Conservation (phyloP, 371 early-diverging fungal species). For the Lichtheimia corymbifera region DNA sequence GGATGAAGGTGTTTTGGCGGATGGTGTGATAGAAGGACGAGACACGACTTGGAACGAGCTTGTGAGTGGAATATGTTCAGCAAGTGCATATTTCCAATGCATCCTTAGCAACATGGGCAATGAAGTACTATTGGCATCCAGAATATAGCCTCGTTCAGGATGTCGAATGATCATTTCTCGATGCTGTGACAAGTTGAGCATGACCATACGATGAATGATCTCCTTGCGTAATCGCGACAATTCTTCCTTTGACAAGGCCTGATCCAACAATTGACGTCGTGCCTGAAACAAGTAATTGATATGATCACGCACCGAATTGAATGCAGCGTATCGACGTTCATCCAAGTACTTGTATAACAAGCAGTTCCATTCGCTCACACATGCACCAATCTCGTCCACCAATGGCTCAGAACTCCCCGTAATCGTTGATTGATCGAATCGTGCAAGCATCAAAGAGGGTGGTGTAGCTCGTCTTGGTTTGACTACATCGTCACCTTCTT, state of each 20-base stretch:
- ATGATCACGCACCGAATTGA: constrained; percentile 53
- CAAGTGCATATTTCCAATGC: constrained; percentile 53
- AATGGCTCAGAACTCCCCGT: constrained; percentile 65
- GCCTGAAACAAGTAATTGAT: constrained; percentile 66
- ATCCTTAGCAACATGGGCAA: constrained; percentile 59
- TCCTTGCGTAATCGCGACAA: constrained; percentile 55
- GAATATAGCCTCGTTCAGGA: constrained; percentile 61
- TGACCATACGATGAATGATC: constrained; percentile 60
- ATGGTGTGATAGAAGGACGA: constrained; percentile 7
- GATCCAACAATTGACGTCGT: constrained; percentile 67
- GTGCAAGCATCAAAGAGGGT: constrained; percentile 44
- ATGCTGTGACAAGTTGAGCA: constrained; percentile 57
- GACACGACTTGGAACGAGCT: constrained; percentile 9
- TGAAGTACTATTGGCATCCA: constrained; percentile 60
- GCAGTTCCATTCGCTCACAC: constrained; percentile 68
- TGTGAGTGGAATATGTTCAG: constrained; percentile 18
- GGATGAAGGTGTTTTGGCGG: not conserved
- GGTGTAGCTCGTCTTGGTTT: constrained; percentile 2
- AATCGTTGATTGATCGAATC: constrained; percentile 57
- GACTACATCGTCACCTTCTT: not conserved
- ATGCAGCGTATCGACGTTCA: constrained; percentile 57
- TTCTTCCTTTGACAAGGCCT: constrained; percentile 66
- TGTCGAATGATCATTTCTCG: constrained; percentile 66
- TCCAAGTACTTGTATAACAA: constrained; percentile 55
- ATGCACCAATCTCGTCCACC: constrained; percentile 70